Percentiles rank a stretch among this genome's conserved stretches.
phyloP scores from a whole-genome alignment of 768 basidiomycete genomes.

The Termitomyces sp. region DNA sequence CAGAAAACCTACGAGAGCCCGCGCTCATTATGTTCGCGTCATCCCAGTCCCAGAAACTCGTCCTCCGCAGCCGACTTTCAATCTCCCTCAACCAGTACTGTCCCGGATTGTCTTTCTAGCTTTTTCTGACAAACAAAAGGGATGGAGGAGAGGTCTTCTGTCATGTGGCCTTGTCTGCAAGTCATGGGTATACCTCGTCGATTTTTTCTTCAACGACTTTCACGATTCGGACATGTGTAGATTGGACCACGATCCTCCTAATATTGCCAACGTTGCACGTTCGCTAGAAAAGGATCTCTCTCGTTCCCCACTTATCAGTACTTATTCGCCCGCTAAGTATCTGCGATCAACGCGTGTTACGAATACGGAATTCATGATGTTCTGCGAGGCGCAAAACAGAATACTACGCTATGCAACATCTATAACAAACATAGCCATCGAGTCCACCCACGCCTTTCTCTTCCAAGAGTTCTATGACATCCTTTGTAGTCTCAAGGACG shows the following conservation, averaged over 20 bases:
- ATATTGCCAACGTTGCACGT: constrained; percentile 6
- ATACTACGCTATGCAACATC: constrained; percentile 4
- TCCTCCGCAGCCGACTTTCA: constrained; percentile 1
- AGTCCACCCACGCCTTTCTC: not conserved
- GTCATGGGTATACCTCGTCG: constrained; percentile 8
- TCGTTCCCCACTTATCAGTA: constrained; percentile 4
- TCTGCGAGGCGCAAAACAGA: constrained; percentile 11
- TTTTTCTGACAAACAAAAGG: constrained; percentile 6
- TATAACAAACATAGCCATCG: not conserved
- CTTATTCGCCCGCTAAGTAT: constrained; percentile 1
- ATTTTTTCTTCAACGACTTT: constrained; percentile 11
- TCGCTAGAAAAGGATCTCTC: not conserved
- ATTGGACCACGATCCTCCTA: constrained; percentile 1
- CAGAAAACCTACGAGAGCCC: constrained; percentile 4
- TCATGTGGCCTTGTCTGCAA: constrained; percentile 12
- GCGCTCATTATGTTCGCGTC: constrained; percentile 3
- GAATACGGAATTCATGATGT: constrained; percentile 1
- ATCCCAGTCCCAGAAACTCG: constrained; percentile 1
- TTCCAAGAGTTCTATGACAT: constrained; percentile 6
- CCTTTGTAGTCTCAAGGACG: constrained; percentile 2
- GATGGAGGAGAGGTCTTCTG: constrained; percentile 11
- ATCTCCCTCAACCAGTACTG: constrained; percentile 7
- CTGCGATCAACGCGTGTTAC: constrained; percentile 1
- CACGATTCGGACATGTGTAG: not conserved
- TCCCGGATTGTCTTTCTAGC: constrained; percentile 2